Evolutionary conservation across 2,329 filamentous ascomycete genomes (phyloP), one percentile per base, ranked within the genome.

Genomic region (Gnomoniopsis sp.): DNA sequence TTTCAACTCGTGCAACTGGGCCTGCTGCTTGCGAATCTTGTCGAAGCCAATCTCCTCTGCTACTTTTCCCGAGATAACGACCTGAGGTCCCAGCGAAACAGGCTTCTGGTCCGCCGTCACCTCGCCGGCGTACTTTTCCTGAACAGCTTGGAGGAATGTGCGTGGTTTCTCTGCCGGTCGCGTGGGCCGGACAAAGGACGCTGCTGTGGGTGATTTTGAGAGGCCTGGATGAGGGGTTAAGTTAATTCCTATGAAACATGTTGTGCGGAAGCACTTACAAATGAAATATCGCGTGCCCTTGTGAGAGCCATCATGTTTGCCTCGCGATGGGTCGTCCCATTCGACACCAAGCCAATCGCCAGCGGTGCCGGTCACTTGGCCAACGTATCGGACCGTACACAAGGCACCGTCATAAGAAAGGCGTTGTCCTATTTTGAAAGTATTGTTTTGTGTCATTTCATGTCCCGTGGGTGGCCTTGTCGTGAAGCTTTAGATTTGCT

Each of bases 1-100:
- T 65, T 83, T 88, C 60, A 98, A 80, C 66, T 95, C 90, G 56
- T 88, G 79, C 34, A 98, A 78, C 68, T 88, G 79, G 65, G 92
- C 88, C 68, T 96, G 87, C 73, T 93, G 86, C 64, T 83, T 83
- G 47, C 89, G 85, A 65, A 97, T 91, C 78, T 97, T 97, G 65
- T 96, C 92, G 66, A 98, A 98, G 33, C 95, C 95, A 36, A 98
- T 85, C 75, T 98, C 93, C 75, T 98, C 89, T 6, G 91, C 93
- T 19, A 93, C 83, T 74, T 98, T 98, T 41, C 74, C 90, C 75
- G 79, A 96, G 80, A 80, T 88, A 56, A 79, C 75, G 62, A 96
- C 88, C 51, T 84, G 79, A 52, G 80, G 78, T 8, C 75, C 70
- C 14, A 74, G 68, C 15, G 61, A 64, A 26, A 69, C 57, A 55